Percentiles rank a stretch among this genome's conserved stretches.
Conservation (phyloP, 495 filamentous ascomycete species). For the Chaetomidium leptoderma region DNA sequence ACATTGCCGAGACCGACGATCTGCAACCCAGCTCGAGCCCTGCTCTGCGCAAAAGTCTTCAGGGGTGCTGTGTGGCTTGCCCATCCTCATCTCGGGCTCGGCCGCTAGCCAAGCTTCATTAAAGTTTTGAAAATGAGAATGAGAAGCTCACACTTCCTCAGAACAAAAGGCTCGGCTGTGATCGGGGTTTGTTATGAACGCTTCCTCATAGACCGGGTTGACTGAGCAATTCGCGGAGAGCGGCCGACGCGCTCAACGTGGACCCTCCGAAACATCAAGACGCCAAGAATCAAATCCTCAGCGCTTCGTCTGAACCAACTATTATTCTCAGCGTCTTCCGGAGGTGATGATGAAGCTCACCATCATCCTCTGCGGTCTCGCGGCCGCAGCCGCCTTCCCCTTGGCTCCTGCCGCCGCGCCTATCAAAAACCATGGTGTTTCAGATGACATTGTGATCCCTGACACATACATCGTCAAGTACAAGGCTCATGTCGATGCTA, state of each 20-base stretch:
- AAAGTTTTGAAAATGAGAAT: too few species aligned
- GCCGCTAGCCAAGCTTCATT: background rate
- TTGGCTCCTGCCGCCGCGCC: conserved; percentile 4
- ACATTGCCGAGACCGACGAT: too few species aligned
- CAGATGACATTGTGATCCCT: conserved; percentile 10
- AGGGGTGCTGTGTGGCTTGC: background rate
- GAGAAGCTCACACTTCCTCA: too few species aligned
- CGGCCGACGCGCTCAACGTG: too few species aligned
- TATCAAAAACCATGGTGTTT: conserved; percentile 15
- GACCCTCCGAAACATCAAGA: too few species aligned
- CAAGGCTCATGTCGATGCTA: conserved; percentile 18
- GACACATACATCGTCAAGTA: conserved; percentile 29
- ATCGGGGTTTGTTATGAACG: too few species aligned
- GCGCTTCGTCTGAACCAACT: background rate
- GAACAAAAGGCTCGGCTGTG: too few species aligned
- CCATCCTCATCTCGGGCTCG: background rate
- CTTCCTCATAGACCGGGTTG: too few species aligned
- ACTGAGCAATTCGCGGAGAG: too few species aligned
- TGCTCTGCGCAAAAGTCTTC: background rate
- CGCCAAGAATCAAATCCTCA: too few species aligned
- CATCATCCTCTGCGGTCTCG: conserved; percentile 2
- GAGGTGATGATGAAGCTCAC: conserved; percentile 19
- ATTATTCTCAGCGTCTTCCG: too few species aligned
- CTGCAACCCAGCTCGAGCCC: too few species aligned
- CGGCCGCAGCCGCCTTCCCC: background rate